Percentiles rank a stretch among this genome's conserved stretches.
Evolutionary conservation across 495 filamentous ascomycete genomes (phyloP).

Genomic region (Neurospora sp.): DNA sequence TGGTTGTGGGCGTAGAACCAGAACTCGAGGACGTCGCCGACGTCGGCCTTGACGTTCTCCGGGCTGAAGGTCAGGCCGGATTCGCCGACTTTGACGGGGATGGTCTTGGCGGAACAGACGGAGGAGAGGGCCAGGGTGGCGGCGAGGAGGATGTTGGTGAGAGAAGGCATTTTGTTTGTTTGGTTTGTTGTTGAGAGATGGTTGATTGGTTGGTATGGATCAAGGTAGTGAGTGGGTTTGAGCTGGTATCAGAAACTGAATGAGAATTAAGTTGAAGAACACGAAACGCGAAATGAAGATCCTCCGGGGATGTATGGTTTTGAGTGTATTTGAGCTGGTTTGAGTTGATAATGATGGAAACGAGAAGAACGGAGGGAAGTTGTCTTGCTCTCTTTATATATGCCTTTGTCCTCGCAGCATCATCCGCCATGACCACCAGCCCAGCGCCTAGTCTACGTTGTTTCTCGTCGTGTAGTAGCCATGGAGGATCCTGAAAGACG

Average conservation of each 20-base stretch:
- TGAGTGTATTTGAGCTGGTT: not conserved
- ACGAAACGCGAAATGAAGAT: not conserved
- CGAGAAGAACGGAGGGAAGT: not conserved
- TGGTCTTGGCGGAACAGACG: conserved; percentile 8
- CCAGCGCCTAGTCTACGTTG: not conserved
- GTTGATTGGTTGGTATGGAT: not conserved
- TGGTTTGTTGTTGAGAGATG: not conserved
- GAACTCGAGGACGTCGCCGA: conserved; percentile 44
- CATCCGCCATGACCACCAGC: not conserved
- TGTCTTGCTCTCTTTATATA: not conserved
- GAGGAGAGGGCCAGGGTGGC: conserved; percentile 11
- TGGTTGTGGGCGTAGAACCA: conserved; percentile 42
- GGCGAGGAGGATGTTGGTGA: conserved; percentile 8
- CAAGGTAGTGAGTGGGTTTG: not conserved
- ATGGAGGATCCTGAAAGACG: not conserved
- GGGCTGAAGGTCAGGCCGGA: conserved; percentile 22
- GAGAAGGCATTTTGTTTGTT: conserved; percentile 1
- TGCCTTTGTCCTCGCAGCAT: not conserved
- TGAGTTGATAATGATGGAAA: not conserved
- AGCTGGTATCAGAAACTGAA: not conserved
- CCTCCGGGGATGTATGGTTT: not conserved
- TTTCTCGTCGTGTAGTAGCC: not conserved
- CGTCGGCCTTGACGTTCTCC: conserved; percentile 22
- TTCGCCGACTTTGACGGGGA: conserved; percentile 18
- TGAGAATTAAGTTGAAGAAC: not conserved